Evolutionary conservation across 164 flowering plant genomes (phyloP), one percentile per base, ranked within the genome.

Genomic region (Tinospora cordifolia): DNA sequence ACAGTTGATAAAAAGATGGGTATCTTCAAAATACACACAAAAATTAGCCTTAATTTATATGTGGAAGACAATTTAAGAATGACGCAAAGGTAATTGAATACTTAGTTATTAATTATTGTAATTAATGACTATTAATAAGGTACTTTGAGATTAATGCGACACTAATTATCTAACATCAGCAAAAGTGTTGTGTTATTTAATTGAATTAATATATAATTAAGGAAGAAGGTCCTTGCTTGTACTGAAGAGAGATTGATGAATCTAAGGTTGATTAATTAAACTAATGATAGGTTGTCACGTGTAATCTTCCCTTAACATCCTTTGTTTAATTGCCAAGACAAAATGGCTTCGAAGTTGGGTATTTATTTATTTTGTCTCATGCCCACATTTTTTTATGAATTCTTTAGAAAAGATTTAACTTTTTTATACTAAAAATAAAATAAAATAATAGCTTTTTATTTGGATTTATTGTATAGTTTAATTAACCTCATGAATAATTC

Each of bases 341-440:
- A 58, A 4, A 41, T 22, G 65, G 66, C 62, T 41, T 68, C 57
- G 78, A 36, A 75, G 78, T 72, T 57, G 75, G 62, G 63, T 65
- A 47, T 74, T 39, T 38, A 65, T 59, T 74, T 39, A 24, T 68
- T 76, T 71, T 63, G 71, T 68, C 63, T 64, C 72, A 62, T 41
- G 40, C 47, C 54, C 72, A 8, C 24, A 54, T n/a, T 51, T 51
- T 51, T 51, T 51, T 12, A 4, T 49, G 5, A 49, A 4, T 11
- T 71, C n/a, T 40, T 44, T 63, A 30, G 8, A 65, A 65, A 65
- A 65, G 40, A 40, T 65, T 30, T 22, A 40, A 21, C 21, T 54
- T 54, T 21, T 54, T 54, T 51, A 51, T 0, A 6, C n/a, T 17
- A 51, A 5, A 17, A 54, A 54, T n/a, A n/a, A 54, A 47, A 30